Conservation (phyloP, 1,284 basidiomycete genomes). For the Moniliophthora roreri region DNA sequence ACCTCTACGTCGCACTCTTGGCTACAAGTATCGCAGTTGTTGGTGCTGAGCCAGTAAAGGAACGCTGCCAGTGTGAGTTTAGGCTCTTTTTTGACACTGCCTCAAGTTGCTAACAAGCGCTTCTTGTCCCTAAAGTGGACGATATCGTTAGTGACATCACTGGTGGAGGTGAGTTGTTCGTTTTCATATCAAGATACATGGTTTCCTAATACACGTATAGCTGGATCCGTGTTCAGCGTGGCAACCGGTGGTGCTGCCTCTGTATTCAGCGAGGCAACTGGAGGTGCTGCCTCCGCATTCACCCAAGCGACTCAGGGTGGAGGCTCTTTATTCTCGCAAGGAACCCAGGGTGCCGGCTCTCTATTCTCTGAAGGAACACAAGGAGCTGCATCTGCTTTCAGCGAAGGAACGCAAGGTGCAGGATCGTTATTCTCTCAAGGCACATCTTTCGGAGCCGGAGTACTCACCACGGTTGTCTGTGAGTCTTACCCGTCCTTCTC, state of each 20-base stretch:
- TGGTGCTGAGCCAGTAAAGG: not conserved
- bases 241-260: not conserved
- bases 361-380: not conserved
- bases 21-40: not conserved
- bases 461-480: slow-evolving; percentile 12
- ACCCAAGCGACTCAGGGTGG: not conserved
- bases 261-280: not conserved
- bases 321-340: not conserved
- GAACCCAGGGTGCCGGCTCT: not conserved
- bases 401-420: slow-evolving; percentile 1
- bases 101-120: not conserved
- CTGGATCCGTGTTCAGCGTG: not conserved
- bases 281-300: not conserved
- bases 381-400: slow-evolving; percentile 2
- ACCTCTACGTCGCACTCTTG: not conserved
- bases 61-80: not conserved
- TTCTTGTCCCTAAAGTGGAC: not conserved
- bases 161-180: not conserved
- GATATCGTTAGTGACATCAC: not conserved
- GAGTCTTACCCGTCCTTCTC: not conserved
- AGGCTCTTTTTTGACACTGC: not conserved
- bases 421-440: slow-evolving; percentile 4
- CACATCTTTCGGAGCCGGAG: slow-evolving; percentile 7
- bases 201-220: not conserved
- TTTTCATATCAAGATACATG: not conserved